Evolutionary conservation across 441 rosid genomes (phyloP), one percentile per base, ranked within the genome.

Genomic region (Pelargonium myrrhifolium): DNA sequence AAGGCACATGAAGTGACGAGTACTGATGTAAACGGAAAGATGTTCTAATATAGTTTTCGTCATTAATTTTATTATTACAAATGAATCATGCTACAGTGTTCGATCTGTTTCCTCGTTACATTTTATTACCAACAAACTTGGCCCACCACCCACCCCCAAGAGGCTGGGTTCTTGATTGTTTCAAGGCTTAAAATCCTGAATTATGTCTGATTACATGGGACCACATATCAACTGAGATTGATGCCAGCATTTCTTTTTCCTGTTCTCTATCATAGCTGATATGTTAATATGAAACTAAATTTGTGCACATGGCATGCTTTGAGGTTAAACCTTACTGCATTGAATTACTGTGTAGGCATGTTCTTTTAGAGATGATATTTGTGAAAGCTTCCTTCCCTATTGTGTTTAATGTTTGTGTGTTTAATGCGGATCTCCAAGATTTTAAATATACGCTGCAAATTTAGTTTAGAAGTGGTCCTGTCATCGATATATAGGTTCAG

Each of bases 171-270:
- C 2, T 55, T 18, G 60, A 55, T 55, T 55, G 60, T 17, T 18
- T 55, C 20, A 43, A 43, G n/a, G 59, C 17, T 7, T 7, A 17
- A 20, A 55, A 18, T 55, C 26, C 20, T 55, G 26, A 55, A 55
- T 15, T 55, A 55, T 20, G 24, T 55, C 20, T 55, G 61, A 2
- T 55, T 18, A 8, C 12, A 55, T 18, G 61, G 61, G 24, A 55
- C 10, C 61, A 55, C 61, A 6, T 55, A 55, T 55, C 26, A 20
- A 55, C 26, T 37, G 45, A 63, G 37, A 21, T 42, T 68, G 71
- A 62, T 37, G 58, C 28, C 28, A 40, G 59, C 17, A n/a, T n/a
- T 17, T 53, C 21, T 17, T 53, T 53, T 15, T 18, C 20, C 59
- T 53, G 9, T 53, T 53, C 20, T 37, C 59, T 17, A 7, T 47